These are phyloP conservation scores for Calonectria multiphialidica DNA, from an alignment of 2,329 filamentous ascomycete genomes.

Conservation along the genomic window DNA sequence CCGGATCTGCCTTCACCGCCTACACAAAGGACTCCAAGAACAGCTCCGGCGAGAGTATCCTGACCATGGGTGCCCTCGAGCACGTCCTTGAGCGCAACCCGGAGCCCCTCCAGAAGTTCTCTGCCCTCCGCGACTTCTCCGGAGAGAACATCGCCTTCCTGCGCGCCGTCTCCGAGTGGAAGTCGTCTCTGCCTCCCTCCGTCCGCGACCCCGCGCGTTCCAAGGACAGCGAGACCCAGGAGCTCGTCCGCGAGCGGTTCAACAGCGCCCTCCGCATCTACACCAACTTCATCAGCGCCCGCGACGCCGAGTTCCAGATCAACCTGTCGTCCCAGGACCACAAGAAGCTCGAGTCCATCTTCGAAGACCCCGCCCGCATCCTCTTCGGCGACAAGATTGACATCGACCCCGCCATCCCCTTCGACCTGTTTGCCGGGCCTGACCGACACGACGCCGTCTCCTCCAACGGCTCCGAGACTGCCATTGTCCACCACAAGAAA, in stretches of 20 bases:
- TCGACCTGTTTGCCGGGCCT: conserved; percentile 49
- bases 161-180: conserved; percentile 63
- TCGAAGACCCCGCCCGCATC: conserved; percentile 65
- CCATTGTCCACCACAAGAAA: conserved; percentile 34
- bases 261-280: conserved; percentile 65
- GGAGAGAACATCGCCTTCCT: conserved; percentile 78
- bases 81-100: conserved; percentile 70
- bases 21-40: conserved; percentile 49
- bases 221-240: conserved; percentile 39
- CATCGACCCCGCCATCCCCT: conserved; percentile 58
- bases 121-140: conserved; percentile 75
- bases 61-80: conserved; percentile 55
- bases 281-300: conserved; percentile 42
- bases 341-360: conserved; percentile 65
- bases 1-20: conserved; percentile 51
- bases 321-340: conserved; percentile 72
- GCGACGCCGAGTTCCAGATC: conserved; percentile 72
- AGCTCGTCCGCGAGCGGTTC: conserved; percentile 63
- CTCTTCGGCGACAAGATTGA: conserved; percentile 54
- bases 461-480: conserved; percentile 37
- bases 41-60: conserved; percentile 52
- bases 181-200: conserved; percentile 43
- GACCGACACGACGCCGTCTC: conserved; percentile 35
- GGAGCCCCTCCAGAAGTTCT: conserved; percentile 71
- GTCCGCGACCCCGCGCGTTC: conserved; percentile 38